Evolutionary conservation across 2,329 filamentous ascomycete genomes (phyloP).

Genomic region (Raffaelea deltoideospora): DNA sequence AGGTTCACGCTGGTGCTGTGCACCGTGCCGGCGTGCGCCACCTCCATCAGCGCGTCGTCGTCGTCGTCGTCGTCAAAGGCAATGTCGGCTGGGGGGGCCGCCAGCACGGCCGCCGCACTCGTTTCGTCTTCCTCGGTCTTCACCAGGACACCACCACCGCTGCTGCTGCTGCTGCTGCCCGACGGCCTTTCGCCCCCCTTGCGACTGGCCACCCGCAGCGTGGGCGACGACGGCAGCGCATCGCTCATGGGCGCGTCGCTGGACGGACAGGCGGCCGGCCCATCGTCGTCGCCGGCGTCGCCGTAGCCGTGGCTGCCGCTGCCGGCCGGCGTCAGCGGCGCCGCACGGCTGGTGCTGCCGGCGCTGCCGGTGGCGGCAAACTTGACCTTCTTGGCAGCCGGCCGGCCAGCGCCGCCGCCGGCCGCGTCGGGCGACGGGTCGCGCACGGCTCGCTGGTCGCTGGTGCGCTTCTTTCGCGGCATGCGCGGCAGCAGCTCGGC

Average conservation of each 20-base stretch:
- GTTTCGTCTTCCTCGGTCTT: constrained; percentile 39
- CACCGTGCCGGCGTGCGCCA: constrained; percentile 60
- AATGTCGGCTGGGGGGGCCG: too few species aligned
- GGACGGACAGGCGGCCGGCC: too few species aligned
- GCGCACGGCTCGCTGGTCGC: constrained; percentile 63
- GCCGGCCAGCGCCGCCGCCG: constrained; percentile 40
- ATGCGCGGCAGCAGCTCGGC: constrained; percentile 36
- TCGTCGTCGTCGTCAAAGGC: too few species aligned
- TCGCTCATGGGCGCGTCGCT: constrained; percentile 60
- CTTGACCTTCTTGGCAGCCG: constrained; percentile 40
- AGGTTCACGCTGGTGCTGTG: constrained; percentile 67
- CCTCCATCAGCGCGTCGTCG: constrained; percentile 72
- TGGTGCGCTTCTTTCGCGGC: constrained; percentile 51
- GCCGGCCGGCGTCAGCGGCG: constrained; percentile 32
- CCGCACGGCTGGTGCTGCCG: too few species aligned
- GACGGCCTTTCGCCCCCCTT: constrained; percentile 36
- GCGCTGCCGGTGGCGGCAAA: constrained; percentile 24
- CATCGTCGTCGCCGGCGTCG: constrained; percentile 25
- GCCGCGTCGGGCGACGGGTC: constrained; percentile 59
- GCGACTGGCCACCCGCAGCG: constrained; percentile 61
- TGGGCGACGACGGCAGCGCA: constrained; percentile 69
- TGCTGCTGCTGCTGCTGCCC: neutral
- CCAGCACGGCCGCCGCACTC: too few species aligned
- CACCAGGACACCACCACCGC: too few species aligned
- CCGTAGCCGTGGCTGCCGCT: constrained; percentile 38